phyloP scores from a whole-genome alignment of 2,329 filamentous ascomycete genomes.

The Colletotrichum ledebouriae region DNA sequence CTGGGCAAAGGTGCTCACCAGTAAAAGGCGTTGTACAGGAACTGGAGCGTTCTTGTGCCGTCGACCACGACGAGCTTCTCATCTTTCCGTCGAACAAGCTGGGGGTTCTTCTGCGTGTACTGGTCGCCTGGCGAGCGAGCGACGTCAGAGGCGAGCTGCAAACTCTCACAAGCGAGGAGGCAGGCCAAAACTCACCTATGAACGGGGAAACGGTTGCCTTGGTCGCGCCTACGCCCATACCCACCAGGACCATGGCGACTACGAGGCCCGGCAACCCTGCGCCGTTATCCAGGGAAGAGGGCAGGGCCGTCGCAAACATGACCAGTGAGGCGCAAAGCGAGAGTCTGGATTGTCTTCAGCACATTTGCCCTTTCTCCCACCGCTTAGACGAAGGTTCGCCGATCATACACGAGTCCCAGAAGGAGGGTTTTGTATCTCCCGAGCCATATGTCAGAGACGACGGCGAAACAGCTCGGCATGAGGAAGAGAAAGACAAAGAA shows the following conservation, averaged over 20 bases:
- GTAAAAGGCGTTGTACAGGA: conserved; percentile 75
- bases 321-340: conserved; percentile 68
- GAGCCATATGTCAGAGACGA: conserved; percentile 71
- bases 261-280: conserved; percentile 68
- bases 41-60: conserved; percentile 67
- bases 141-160: not conserved
- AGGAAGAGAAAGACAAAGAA: conserved; percentile 63
- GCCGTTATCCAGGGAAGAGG: conserved; percentile 61
- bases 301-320: conserved; percentile 67
- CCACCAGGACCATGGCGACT: conserved; percentile 68
- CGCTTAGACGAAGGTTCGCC: too few relatives aligned
- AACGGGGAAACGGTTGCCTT: conserved; percentile 63
- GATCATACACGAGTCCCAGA: conserved; percentile 40
- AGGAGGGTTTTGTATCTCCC: conserved; percentile 72
- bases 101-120: conserved; percentile 64
- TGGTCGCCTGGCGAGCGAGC: conserved; percentile 60
- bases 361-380: too few relatives aligned
- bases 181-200: conserved; percentile 46
- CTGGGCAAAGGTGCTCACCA: conserved; percentile 41
- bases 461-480: conserved; percentile 70
- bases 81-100: conserved; percentile 37
- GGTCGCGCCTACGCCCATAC: conserved; percentile 70
- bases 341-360: conserved; percentile 50
- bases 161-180: not conserved
- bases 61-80: conserved; percentile 65